Evolutionary conservation across 2,329 filamentous ascomycete genomes (phyloP).

Genomic region (Penicillium sp.): DNA sequence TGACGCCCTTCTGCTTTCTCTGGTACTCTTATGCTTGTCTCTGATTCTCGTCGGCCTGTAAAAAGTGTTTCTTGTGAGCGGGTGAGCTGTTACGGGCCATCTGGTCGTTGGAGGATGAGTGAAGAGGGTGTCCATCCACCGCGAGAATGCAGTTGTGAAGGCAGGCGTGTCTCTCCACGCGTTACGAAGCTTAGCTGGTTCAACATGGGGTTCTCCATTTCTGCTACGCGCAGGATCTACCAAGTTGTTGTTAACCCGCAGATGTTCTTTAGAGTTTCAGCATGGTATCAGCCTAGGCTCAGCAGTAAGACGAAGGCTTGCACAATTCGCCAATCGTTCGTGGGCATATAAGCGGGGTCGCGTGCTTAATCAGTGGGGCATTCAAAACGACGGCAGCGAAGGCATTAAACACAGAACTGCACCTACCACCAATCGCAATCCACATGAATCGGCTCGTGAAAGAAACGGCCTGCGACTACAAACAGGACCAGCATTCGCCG

Average conservation of each 20-base stretch:
- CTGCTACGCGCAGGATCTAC: conserved; percentile 24
- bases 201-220: conserved; percentile 4
- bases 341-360: conserved; percentile 9
- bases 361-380: conserved; percentile 11
- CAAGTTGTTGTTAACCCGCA: conserved; percentile 28
- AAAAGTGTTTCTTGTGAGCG: no score
- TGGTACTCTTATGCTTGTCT: no score
- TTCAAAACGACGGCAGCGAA: conserved; percentile 8
- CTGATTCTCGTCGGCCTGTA: no score
- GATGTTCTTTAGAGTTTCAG: conserved; percentile 30
- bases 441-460: conserved; percentile 8
- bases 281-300: conserved; percentile 16
- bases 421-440: conserved; percentile 7
- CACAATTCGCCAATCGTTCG: not conserved
- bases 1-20: no score
- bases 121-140: no score
- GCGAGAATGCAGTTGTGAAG: no score
- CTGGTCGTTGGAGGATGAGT: no score
- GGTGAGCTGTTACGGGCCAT: no score
- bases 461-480: conserved; percentile 10
- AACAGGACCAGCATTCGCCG: not conserved
- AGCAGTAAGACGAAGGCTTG: conserved; percentile 1
- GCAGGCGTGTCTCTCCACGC: no score
- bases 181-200: not conserved
- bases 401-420: conserved; percentile 5